A percentile compares a stretch with the other conserved stretches of the same genome.
These are phyloP conservation scores for Ogataea wickerhamii DNA, from an alignment of 805 yeast species.

Conservation along the genomic window DNA sequence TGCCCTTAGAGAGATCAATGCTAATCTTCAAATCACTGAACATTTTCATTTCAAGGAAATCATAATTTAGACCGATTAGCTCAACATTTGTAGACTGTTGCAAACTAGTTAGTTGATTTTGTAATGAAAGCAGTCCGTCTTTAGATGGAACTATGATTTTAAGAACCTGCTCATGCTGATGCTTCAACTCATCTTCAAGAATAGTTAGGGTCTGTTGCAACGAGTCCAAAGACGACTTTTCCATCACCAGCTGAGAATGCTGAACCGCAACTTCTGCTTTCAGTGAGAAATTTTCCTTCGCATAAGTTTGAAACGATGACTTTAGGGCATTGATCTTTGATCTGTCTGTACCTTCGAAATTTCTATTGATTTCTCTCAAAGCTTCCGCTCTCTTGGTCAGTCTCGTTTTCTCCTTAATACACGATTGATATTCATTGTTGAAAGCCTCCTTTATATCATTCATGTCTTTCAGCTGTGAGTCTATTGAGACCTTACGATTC, in stretches of 20 bases:
- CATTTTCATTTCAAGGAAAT: conserved; percentile 5
- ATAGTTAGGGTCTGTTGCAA: background rate
- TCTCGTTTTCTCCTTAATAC: conserved; percentile 21
- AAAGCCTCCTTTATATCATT: conserved; percentile 24
- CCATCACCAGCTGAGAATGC: background rate
- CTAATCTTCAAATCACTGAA: conserved; percentile 6
- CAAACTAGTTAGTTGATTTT: conserved; percentile 8
- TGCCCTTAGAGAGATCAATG: conserved; percentile 7
- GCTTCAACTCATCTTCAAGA: conserved; percentile 2
- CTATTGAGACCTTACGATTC: conserved; percentile 19
- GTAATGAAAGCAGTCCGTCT: conserved; percentile 12
- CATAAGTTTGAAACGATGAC: background rate
- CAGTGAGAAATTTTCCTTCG: background rate
- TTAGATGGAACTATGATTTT: conserved; percentile 18
- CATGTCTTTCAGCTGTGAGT: conserved; percentile 20
- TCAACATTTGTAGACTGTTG: conserved; percentile 12
- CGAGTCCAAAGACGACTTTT: background rate
- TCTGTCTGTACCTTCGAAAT: conserved; percentile 10
- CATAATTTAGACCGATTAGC: conserved; percentile 8
- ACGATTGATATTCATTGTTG: conserved; percentile 21
- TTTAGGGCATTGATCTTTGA: conserved; percentile 8
- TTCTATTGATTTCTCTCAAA: conserved; percentile 10
- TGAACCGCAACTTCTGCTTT: background rate
- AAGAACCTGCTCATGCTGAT: conserved; percentile 6
- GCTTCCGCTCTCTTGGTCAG: conserved; percentile 15